These are phyloP conservation scores for Plasmodium yoelii DNA, from an alignment of 169 alveolate genomes.

Conservation along the genomic window DNA sequence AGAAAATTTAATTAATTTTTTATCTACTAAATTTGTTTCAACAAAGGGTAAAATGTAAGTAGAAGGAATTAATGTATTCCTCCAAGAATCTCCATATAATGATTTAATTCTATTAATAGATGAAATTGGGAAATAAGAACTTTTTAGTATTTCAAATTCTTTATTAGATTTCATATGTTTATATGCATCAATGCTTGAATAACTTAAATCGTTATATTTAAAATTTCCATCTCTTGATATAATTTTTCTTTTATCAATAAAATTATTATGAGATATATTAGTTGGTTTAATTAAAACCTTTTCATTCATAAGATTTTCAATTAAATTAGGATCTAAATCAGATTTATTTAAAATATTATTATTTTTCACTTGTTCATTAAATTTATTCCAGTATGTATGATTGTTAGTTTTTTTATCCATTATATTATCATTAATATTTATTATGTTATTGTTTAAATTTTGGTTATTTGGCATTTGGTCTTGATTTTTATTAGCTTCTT, in stretches of 20 bases:
- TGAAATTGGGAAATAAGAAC: slow-evolving; percentile 35
- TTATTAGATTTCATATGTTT: slow-evolving; percentile 73
- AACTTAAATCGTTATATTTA: slow-evolving; percentile 48
- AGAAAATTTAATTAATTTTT: slow-evolving; percentile 77
- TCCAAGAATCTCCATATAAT: slow-evolving; percentile 81
- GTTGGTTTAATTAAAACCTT: slow-evolving; percentile 41
- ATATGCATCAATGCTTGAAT: slow-evolving; percentile 69
- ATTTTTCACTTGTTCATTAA: slow-evolving; percentile 28
- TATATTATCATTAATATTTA: neutral
- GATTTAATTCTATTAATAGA: slow-evolving; percentile 80
- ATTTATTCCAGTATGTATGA: slow-evolving; percentile 3
- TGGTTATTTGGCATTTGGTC: neutral
- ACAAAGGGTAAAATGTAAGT: slow-evolving; percentile 77
- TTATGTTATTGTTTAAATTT: neutral
- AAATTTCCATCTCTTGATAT: slow-evolving; percentile 46
- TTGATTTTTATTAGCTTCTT: slow-evolving; percentile 18
- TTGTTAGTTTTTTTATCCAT: neutral
- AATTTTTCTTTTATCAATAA: slow-evolving; percentile 42
- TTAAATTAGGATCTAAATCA: slow-evolving; percentile 48
- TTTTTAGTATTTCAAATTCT: slow-evolving; percentile 48
- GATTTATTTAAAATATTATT: neutral
- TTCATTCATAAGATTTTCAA: slow-evolving; percentile 69
- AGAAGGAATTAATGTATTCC: slow-evolving; percentile 75
- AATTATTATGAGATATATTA: slow-evolving; percentile 35
- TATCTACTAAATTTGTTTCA: slow-evolving; percentile 77